Base-by-base conservation (phyloP, 192 early-diverging fungal genomes). In the Martensiomyces pterosporus region DNA sequence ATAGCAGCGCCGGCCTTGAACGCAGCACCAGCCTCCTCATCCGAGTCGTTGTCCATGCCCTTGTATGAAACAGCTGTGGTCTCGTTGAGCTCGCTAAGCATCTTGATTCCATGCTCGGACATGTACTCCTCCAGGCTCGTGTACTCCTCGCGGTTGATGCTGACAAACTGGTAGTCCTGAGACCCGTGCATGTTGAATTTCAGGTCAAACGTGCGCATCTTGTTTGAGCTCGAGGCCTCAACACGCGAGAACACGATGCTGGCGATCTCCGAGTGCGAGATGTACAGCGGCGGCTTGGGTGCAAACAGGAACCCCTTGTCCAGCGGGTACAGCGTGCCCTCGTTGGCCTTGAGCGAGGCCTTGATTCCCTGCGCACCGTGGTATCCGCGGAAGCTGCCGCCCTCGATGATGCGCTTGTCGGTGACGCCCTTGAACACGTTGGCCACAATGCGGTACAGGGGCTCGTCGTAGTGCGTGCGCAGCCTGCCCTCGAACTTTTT, bases 331-430 rank as follows among this genome's bases (percentile, higher is more conserved):
- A 99, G 65, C 40, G 85, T 85, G 47, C 90, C 91, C 59, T 99
- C 96, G 78, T 89, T 95, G 25, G 96, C 93, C 75, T 97, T 99
- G 79, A 91, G 83, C 23, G 91, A 93, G 49, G 91, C 94, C 67
- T 97, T 95, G 64, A 98, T 72, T 15, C 90, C 93, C 41, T 79
- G 75, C 14, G 86, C 72, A 21, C 78, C 82, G 48, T 92, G 89
- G 41, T 84, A 80, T 40, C 86, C 87, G 19, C 78, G 57, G 63
- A 77, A 87, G 24, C 59, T 57, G 14, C 78, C 77, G 19, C 90
- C 86, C 38, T 81, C 80, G 9, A 79, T 83, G 18, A 92, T 78
- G 45, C 85, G 88, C 57, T 86, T 80, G 3, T 83, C 81, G 1
- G 91, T 85, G 35, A 98, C 62, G 12, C 81, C 86, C 46, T 82